A percentile compares a stretch with the other conserved stretches of the same genome.
Evolutionary conservation across 2,329 filamentous ascomycete genomes (phyloP).

Genomic region (Trichophaea hybrida): DNA sequence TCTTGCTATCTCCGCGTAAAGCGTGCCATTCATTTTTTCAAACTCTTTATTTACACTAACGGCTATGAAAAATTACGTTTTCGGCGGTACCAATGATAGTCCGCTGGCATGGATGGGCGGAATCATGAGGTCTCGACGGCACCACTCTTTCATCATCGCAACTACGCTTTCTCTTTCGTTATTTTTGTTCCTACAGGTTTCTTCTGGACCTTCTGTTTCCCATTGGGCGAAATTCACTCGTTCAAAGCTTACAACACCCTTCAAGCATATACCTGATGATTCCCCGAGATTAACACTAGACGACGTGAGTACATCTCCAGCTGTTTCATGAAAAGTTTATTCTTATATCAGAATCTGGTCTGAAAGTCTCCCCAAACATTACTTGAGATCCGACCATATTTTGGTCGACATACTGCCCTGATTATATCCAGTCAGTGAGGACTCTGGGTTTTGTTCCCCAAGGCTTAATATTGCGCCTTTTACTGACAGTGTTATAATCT

Average conservation of each 20-base stretch:
- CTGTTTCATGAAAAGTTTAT: not conserved
- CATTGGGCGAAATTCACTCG: not conserved
- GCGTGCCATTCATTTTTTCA: not conserved
- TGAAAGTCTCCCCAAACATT: not conserved
- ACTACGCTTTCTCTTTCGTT: not conserved
- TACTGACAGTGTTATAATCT: not conserved
- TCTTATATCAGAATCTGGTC: not conserved
- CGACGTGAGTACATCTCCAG: not conserved
- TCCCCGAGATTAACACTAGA: not conserved
- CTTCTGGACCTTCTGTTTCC: not conserved
- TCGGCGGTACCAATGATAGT: not conserved
- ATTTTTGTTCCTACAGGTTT: not conserved
- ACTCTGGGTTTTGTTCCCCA: not conserved
- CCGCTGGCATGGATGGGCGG: not conserved
- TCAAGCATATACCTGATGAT: not conserved
- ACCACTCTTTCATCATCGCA: not conserved
- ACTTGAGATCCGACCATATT: not conserved
- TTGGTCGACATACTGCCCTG: not conserved
- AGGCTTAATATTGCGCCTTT: not conserved
- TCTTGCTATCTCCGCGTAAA: too few relatives aligned
- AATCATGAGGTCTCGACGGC: not conserved
- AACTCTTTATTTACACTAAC: not conserved
- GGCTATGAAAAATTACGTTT: not conserved
- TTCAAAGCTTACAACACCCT: not conserved
- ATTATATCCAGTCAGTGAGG: not conserved